Evolutionary conservation across 192 early-diverging fungal species (phyloP), one percentile per base, ranked within the genome.

Genomic region (Coemansia sp.): DNA sequence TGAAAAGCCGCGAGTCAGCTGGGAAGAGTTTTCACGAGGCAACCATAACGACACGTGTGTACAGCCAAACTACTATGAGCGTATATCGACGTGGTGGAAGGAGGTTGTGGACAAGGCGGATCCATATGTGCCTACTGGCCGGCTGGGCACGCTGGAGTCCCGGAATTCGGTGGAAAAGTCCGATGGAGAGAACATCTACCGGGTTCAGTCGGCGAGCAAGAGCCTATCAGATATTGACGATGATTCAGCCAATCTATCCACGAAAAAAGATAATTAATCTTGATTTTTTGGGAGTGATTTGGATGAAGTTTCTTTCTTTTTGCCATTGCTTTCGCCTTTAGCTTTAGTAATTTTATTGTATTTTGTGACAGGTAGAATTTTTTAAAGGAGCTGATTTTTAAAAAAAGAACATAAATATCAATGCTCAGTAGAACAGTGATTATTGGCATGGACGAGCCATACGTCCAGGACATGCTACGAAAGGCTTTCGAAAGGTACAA

Each of bases 31-130:
- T 72, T 60, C 65, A 10, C 58, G 86, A n/a, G 96, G 96, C 15
- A 90, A 82, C 39, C 95, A 98, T 72, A 96, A 96, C 61, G 93
- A 96, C 42, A 94, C 94, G 5, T 88, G 87, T 47, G 50, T 91
- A 21, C 88, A 98, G 83, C 78, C 65, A 5, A 89, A 85, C 0
- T 98, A 96, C 65, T 94, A 91, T 80, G 89, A 91, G 40, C 55
- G 75, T 3, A 88, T 97, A 19, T 62, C 44, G 3, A 30, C 35
- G 43, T 78, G 75, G 75, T 78, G 75, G 75, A 61, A 57, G 28
- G 59, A 40, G 15, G 33, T 43, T 21, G 61, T 78, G 2, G 61
- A 63, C 6, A 28, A 57, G 15, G 69, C 75, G 3, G 69, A 63
- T 19, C 68, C 68, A 6, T 78, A 78, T 50, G 70, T 72, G 53